Evolutionary conservation across 1,139 yeast genomes (phyloP).

Genomic region (Debaryomyces sp.): DNA sequence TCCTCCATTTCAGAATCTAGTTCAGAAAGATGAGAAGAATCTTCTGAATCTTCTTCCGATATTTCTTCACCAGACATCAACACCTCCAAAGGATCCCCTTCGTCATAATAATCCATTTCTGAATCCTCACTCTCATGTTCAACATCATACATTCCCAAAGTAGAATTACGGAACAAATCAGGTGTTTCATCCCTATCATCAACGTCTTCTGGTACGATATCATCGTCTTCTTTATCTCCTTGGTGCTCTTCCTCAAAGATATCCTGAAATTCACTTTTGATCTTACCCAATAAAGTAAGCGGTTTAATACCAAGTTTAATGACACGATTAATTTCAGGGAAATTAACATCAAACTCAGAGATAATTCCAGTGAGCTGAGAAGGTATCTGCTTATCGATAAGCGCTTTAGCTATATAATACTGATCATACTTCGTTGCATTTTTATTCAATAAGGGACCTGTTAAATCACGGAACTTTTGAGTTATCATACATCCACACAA

Average conservation of each 20-base stretch:
- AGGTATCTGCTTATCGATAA: conserved; percentile 70
- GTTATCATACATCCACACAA: conserved; percentile 49
- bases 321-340: conserved; percentile 64
- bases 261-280: conserved; percentile 60
- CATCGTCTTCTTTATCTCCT: conserved; percentile 57
- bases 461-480: conserved; percentile 43
- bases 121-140: conserved; percentile 68
- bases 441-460: conserved; percentile 49
- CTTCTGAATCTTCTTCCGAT: conserved; percentile 28
- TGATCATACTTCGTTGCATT: conserved; percentile 57
- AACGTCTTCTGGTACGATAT: conserved; percentile 52
- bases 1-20: conserved; percentile 21
- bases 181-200: conserved; percentile 81
- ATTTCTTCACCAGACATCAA: conserved; percentile 40
- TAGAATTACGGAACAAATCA: conserved; percentile 82
- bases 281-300: conserved; percentile 61
- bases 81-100: conserved; percentile 37
- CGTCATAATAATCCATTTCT: conserved; percentile 34
- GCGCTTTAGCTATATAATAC: conserved; percentile 60
- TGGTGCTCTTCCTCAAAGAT: conserved; percentile 53
- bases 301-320: conserved; percentile 62
- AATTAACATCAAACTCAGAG: conserved; percentile 69
- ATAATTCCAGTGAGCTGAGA: conserved; percentile 57
- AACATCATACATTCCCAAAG: conserved; percentile 92
- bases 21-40: conserved; percentile 29